Evolutionary conservation across 352 stramenopile species (phyloP).

Genomic region (Salisapilia sapeloensis): DNA sequence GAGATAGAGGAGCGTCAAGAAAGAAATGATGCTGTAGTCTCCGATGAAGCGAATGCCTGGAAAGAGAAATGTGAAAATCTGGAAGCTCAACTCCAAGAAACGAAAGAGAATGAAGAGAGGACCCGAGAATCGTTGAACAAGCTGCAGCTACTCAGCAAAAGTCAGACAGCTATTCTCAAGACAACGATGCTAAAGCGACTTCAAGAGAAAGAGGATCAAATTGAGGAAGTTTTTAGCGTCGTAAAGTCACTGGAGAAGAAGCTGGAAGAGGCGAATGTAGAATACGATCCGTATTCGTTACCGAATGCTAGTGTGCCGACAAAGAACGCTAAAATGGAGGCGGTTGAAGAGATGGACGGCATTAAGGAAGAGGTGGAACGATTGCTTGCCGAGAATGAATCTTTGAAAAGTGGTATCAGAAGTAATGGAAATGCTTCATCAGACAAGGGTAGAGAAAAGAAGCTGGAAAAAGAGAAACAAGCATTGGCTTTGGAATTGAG

Average conservation of each 20-base stretch:
- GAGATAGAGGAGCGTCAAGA: slow-evolving; percentile 3
- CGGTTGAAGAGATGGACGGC: slow-evolving; percentile 30
- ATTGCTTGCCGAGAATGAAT: slow-evolving; percentile 50
- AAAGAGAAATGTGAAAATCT: slow-evolving; percentile 32
- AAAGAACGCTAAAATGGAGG: slow-evolving; percentile 16
- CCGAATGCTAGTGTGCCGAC: slow-evolving; percentile 4
- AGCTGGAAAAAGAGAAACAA: too few species aligned
- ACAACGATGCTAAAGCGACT: slow-evolving; percentile 71
- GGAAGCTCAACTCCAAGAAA: slow-evolving; percentile 30
- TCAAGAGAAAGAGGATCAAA: slow-evolving; percentile 34
- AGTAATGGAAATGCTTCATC: too few species aligned
- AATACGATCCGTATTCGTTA: slow-evolving; percentile 11
- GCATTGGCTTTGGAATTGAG: too few species aligned
- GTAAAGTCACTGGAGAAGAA: slow-evolving; percentile 53
- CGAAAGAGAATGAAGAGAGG: slow-evolving; percentile 47
- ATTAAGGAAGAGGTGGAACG: slow-evolving; percentile 65
- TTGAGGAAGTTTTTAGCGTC: slow-evolving; percentile 41
- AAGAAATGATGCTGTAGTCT: slow-evolving; percentile 4
- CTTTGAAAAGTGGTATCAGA: too few species aligned
- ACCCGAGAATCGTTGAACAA: slow-evolving; percentile 68
- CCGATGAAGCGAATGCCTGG: slow-evolving; percentile 8
- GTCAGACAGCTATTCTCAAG: slow-evolving; percentile 70
- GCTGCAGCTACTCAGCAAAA: slow-evolving; percentile 70
- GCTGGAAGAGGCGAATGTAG: slow-evolving; percentile 25
- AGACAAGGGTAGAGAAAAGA: too few species aligned